These are phyloP conservation scores for Ophiorrhiza pumila DNA, from an alignment of 257 asterid species.

Conservation along the genomic window DNA sequence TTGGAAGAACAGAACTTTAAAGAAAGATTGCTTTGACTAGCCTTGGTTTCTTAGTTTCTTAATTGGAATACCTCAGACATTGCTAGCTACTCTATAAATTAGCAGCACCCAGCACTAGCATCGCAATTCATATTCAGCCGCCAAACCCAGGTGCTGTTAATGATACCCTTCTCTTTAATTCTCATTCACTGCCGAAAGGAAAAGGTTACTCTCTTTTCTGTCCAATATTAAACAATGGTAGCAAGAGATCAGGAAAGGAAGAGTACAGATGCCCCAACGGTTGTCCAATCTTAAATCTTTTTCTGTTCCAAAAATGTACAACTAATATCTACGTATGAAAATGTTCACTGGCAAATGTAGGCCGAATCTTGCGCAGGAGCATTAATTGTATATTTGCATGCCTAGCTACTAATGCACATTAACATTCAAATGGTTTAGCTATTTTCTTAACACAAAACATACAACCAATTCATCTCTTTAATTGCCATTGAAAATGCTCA, in stretches of 20 bases:
- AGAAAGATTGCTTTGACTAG: neutral
- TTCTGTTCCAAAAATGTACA: too few species aligned
- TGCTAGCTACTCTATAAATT: neutral
- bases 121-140: neutral
- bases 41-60: neutral
- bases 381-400: too few species aligned
- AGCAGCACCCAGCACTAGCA: neutral
- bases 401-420: neutral
- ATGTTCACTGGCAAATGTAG: too few species aligned
- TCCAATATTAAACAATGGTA: neutral
- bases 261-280: neutral
- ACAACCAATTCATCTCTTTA: too few species aligned
- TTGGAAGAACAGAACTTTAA: neutral
- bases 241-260: too few species aligned
- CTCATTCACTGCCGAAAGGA: constrained; percentile 16
- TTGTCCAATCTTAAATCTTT: too few species aligned
- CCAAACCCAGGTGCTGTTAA: neutral
- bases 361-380: too few species aligned
- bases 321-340: too few species aligned
- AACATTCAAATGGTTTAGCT: neutral
- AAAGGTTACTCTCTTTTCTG: neutral
- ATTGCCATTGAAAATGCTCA: too few species aligned
- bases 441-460: too few species aligned
- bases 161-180: constrained; percentile 22
- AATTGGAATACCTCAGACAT: neutral